These are phyloP conservation scores for Stygiomarasmius scandens DNA, from an alignment of 1,284 basidiomycete species.

Conservation along the genomic window DNA sequence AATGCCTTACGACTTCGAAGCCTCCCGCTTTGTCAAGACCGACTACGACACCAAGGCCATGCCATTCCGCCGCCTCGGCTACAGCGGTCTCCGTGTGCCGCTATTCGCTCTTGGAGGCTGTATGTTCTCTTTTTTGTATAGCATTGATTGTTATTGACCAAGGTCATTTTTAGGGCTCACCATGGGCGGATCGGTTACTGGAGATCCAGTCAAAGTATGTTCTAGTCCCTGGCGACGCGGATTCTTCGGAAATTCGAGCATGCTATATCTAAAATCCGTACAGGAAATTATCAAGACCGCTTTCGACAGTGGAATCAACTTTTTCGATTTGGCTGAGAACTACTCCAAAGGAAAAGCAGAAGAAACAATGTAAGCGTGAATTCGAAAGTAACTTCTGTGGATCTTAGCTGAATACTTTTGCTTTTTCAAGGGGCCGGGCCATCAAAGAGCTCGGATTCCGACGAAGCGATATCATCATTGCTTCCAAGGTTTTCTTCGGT, in stretches of 20 bases:
- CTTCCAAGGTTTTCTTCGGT: slow-evolving; percentile 71
- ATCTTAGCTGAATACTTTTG: background rate
- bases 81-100: slow-evolving; percentile 46
- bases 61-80: slow-evolving; percentile 45
- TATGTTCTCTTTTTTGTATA: slow-evolving; percentile 20
- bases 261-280: slow-evolving; percentile 4
- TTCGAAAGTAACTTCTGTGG: background rate
- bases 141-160: too few species aligned
- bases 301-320: slow-evolving; percentile 70
- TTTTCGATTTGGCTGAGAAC: slow-evolving; percentile 57
- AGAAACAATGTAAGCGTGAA: slow-evolving; percentile 55
- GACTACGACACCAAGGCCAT: slow-evolving; percentile 30
- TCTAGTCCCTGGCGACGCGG: background rate
- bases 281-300: slow-evolving; percentile 68
- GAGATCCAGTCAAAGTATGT: slow-evolving; percentile 69
- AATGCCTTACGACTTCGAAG: too few species aligned
- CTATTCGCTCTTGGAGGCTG: slow-evolving; percentile 51
- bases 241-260: background rate
- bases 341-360: slow-evolving; percentile 78
- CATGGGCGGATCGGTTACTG: slow-evolving; percentile 69
- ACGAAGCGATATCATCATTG: slow-evolving; percentile 73
- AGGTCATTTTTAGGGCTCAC: slow-evolving; percentile 52
- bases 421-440: slow-evolving; percentile 63
- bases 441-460: slow-evolving; percentile 76
- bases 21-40: background rate